A percentile compares a stretch with the other conserved stretches of the same genome.
phyloP scores from a whole-genome alignment of 179 eudicot genomes.

The Actinidia polygama region DNA sequence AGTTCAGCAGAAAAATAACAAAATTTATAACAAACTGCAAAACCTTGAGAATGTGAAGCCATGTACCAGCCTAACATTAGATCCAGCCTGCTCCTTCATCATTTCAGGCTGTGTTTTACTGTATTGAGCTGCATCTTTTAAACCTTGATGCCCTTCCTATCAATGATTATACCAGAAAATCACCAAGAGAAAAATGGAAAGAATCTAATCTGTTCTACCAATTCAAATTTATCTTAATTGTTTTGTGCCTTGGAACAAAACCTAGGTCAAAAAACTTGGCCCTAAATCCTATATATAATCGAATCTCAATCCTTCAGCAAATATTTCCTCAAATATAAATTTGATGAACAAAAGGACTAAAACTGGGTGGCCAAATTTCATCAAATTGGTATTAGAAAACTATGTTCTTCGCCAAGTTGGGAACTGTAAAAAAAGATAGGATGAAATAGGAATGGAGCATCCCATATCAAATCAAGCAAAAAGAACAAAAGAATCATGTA shows the following conservation, averaged over 20 bases:
- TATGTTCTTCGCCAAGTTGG: too few species aligned
- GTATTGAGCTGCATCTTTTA: conserved; percentile 77
- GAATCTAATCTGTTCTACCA: neutral
- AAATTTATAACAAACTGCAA: conserved; percentile 8
- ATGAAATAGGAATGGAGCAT: too few species aligned
- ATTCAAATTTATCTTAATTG: neutral
- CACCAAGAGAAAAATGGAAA: neutral
- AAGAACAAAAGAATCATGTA: too few species aligned
- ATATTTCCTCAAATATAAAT: too few species aligned
- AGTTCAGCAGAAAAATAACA: neutral
- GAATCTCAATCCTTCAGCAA: too few species aligned
- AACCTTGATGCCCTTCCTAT: conserved; percentile 90
- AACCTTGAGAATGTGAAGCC: neutral
- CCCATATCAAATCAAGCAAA: too few species aligned
- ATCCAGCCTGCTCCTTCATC: conserved; percentile 63
- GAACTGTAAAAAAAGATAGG: too few species aligned
- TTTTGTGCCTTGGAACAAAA: neutral
- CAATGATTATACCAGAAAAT: conserved; percentile 17
- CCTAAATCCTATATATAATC: neutral
- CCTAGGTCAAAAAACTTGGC: neutral
- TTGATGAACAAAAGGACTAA: too few species aligned
- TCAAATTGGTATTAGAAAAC: too few species aligned
- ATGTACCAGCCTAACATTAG: conserved; percentile 60
- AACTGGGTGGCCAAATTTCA: too few species aligned
- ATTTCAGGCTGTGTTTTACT: conserved; percentile 62